Base-by-base conservation (phyloP, 768 basidiomycete species). In the Lepiota venenata region DNA sequence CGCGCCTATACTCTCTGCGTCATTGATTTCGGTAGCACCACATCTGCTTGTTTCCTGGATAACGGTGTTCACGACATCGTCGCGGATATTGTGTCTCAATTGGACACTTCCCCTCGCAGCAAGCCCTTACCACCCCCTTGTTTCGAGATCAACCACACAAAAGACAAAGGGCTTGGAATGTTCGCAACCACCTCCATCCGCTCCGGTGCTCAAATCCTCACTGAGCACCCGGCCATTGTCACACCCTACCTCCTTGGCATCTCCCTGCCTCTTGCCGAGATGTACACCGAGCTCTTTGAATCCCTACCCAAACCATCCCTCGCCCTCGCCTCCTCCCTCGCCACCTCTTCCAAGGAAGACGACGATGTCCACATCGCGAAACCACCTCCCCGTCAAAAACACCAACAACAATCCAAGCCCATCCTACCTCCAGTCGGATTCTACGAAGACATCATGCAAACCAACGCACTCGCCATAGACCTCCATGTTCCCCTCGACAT, bases 391-490 rank as follows among this genome's bases (percentile, higher is more conserved):
- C 53, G 64, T 65, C 58, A 60, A 66, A 38, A 32, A 51, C 12
- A 25, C 52, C 9, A 66, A 67, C 21, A 71, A 72, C 47, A 72
- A 69, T 46, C 51, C 56, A 15, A 64, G 63, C 25, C 46, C 60
- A 25, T 2, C 15, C 65, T 32, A 2, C 32, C 32, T 32, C 32
- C 32, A 32, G 32, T 32, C 32, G 32, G 32, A 7, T 77, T 55
- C 18, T 55, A 55, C 38, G 75, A 78, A 52, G 77, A 77, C 1
- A 73, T 78, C 21, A 67, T 70, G 10, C 65, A 70, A 5, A 79
- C 77, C 6, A 79, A 79, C 54, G 76, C 70, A 1, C 59, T 72
- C n/a, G 63, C 63, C 20, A 61, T 78, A 20, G 69, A 72, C 20
- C 60, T 77, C 32, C 56, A 62, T 2, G 54, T 57, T 41, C 64